Conservation (phyloP, 371 early-diverging fungal genomes). For the Mortierella sp. region DNA sequence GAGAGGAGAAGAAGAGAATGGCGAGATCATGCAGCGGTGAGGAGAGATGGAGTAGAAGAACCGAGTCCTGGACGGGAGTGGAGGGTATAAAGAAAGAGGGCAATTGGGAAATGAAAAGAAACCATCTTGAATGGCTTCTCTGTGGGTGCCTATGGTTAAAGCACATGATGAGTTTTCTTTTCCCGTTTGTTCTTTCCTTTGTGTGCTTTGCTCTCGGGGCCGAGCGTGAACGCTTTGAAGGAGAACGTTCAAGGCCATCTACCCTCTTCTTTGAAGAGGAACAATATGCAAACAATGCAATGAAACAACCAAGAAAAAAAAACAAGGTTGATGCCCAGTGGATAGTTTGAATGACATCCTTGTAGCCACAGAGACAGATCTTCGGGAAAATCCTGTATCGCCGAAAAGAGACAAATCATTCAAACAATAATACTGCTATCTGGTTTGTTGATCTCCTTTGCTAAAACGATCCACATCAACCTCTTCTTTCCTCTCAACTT, state of each 20-base stretch:
- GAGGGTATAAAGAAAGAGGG: not conserved
- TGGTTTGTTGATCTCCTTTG: not conserved
- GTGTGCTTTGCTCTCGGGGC: too few relatives aligned
- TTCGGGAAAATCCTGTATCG: not conserved
- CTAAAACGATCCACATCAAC: not conserved
- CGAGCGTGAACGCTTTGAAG: too few relatives aligned
- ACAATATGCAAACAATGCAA: not conserved
- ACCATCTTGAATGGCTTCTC: too few relatives aligned
- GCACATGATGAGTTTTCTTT: too few relatives aligned
- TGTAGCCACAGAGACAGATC: not conserved
- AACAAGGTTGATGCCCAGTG: not conserved
- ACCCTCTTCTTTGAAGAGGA: not conserved
- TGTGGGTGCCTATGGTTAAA: too few relatives aligned
- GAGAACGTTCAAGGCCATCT: not conserved
- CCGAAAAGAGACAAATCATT: not conserved
- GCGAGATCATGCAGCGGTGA: not conserved
- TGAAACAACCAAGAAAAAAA: not conserved
- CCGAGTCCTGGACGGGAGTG: not conserved
- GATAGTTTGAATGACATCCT: not conserved
- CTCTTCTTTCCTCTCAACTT: too few relatives aligned
- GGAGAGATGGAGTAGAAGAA: not conserved
- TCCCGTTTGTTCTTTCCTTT: too few relatives aligned
- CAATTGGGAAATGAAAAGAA: too few relatives aligned
- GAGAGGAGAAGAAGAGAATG: not conserved
- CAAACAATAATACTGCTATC: not conserved